phyloP scores from a whole-genome alignment of 208 protist species.

The Leishmania guyanensis region DNA sequence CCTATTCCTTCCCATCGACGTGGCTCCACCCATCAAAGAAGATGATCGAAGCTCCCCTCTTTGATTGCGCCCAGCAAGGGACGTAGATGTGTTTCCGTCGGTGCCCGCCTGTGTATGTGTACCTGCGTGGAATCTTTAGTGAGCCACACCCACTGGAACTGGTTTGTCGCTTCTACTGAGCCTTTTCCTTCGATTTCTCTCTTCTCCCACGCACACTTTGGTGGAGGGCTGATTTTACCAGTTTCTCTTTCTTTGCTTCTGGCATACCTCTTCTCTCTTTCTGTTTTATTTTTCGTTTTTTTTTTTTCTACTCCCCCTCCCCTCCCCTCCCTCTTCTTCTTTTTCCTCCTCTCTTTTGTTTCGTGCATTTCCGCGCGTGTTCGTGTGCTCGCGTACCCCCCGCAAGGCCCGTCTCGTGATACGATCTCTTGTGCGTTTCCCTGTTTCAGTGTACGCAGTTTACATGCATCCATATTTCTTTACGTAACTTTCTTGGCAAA shows the following conservation, averaged over 20 bases:
- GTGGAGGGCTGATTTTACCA: background rate
- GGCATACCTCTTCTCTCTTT: background rate
- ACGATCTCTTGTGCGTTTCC: too few relatives aligned
- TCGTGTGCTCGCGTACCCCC: background rate
- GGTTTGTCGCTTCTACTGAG: background rate
- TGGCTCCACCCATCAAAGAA: background rate
- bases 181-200: background rate
- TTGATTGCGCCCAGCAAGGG: background rate
- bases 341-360: too few relatives aligned
- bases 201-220: background rate
- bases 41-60: background rate
- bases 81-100: background rate
- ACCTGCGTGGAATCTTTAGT: background rate
- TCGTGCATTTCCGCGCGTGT: background rate
- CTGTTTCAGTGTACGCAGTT: too few relatives aligned
- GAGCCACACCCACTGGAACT: background rate
- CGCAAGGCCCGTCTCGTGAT: too few relatives aligned
- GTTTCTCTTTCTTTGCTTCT: background rate
- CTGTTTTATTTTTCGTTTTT: background rate
- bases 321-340: too few relatives aligned
- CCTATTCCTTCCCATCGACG: background rate
- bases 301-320: background rate
- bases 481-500: too few relatives aligned
- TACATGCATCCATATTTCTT: background rate
- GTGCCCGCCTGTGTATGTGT: background rate